These are phyloP conservation scores for Myrica gale DNA, from an alignment of 306 rosid genomes.

Conservation along the genomic window DNA sequence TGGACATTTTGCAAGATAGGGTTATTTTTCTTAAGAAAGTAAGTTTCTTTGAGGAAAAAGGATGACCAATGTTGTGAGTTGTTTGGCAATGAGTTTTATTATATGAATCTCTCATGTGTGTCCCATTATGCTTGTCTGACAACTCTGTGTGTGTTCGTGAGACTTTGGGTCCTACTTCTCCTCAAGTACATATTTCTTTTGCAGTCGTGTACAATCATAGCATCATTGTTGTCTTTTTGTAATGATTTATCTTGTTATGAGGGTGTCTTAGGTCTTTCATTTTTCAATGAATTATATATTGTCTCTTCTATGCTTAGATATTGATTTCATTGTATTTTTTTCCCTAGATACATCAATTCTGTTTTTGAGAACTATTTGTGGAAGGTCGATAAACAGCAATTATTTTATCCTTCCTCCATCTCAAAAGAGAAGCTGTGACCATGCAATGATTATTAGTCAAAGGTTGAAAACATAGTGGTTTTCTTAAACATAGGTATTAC, in stretches of 20 bases:
- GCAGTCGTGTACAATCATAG: not conserved
- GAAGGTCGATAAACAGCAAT: not conserved
- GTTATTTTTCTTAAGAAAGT: conserved; percentile 77
- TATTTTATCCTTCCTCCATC: not conserved
- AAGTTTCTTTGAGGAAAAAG: conserved; percentile 27
- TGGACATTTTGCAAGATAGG: conserved; percentile 74
- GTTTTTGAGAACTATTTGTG: not conserved
- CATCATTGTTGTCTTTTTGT: too few species aligned
- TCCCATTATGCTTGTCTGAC: not conserved
- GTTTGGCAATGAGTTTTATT: not conserved
- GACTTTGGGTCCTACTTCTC: not conserved
- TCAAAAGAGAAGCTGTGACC: not conserved
- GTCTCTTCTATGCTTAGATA: not conserved
- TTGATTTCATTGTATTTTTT: too few species aligned
- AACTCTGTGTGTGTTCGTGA: not conserved
- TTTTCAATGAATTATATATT: not conserved
- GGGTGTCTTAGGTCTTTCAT: not conserved
- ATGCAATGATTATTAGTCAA: too few species aligned
- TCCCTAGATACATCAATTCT: not conserved
- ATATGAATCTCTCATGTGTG: not conserved
- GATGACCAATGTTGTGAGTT: not conserved
- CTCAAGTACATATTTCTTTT: not conserved
- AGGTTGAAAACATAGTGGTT: too few species aligned
- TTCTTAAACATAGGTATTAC: too few species aligned
- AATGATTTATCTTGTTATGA: not conserved